phyloP scores from a whole-genome alignment of 495 filamentous ascomycete genomes.

The Penicillium odoratum region DNA sequence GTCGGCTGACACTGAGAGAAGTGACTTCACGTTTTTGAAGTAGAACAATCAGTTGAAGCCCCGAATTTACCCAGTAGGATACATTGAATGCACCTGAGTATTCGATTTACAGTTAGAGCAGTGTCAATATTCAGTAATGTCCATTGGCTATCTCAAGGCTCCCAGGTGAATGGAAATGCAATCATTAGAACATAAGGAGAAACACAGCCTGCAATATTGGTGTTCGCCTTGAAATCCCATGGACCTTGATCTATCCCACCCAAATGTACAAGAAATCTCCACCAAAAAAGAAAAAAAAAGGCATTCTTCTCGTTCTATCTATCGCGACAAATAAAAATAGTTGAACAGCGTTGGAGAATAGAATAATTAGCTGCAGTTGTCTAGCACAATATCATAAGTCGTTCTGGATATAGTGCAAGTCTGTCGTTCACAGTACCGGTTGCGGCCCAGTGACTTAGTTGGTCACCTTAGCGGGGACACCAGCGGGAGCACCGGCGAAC shows the following conservation, averaged over 20 bases:
- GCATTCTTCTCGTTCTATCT: slow-evolving; percentile 13
- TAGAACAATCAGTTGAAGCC: not conserved
- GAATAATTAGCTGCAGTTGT: slow-evolving; percentile 11
- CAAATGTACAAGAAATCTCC: slow-evolving; percentile 25
- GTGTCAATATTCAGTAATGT: slow-evolving; percentile 8
- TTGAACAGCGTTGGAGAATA: slow-evolving; percentile 7
- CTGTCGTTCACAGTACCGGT: slow-evolving; percentile 1
- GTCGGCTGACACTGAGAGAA: not conserved
- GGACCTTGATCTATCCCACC: slow-evolving; percentile 21
- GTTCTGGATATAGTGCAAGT: slow-evolving; percentile 3
- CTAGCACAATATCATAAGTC: slow-evolving; percentile 4
- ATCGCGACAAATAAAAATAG: slow-evolving; percentile 16
- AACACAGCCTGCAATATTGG: slow-evolving; percentile 17
- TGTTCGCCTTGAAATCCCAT: slow-evolving; percentile 19
- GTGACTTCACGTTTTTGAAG: not conserved
- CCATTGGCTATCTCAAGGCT: slow-evolving; percentile 24
- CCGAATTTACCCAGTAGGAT: not conserved
- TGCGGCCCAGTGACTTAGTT: slow-evolving; percentile 14
- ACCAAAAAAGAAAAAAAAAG: slow-evolving; percentile 9
- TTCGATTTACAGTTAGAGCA: not conserved
- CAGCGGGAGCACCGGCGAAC: slow-evolving; percentile 32
- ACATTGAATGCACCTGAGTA: not conserved
- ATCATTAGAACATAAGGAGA: slow-evolving; percentile 24
- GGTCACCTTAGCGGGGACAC: slow-evolving; percentile 16
- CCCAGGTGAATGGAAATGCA: slow-evolving; percentile 21